phyloP scores from a whole-genome alignment of 805 yeast genomes.

The Candida tammaniensis region DNA sequence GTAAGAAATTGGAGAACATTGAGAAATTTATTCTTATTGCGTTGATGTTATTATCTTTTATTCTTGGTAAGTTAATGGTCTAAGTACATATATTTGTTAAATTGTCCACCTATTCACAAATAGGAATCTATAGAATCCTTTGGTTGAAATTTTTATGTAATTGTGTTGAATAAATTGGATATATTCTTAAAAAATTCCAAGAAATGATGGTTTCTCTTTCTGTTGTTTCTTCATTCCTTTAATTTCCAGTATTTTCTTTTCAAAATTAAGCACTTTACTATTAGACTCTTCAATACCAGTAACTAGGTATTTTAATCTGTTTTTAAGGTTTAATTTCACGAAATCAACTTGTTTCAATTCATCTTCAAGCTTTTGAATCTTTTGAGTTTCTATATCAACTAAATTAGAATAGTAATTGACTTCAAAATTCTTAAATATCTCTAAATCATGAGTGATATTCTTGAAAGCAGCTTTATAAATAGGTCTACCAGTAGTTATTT shows the following conservation, averaged over 20 bases:
- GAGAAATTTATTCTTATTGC: constrained; percentile 39
- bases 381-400: constrained; percentile 56
- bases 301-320: constrained; percentile 64
- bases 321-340: constrained; percentile 50
- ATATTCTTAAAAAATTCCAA: constrained; percentile 11
- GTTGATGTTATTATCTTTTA: constrained; percentile 49
- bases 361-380: constrained; percentile 64
- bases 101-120: too few relatives aligned
- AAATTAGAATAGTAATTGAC: constrained; percentile 53
- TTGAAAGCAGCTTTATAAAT: constrained; percentile 76
- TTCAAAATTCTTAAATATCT: constrained; percentile 60
- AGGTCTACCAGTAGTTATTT: constrained; percentile 80
- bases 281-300: constrained; percentile 65
- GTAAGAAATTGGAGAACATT: constrained; percentile 44
- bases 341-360: constrained; percentile 56
- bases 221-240: constrained; percentile 11
- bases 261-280: constrained; percentile 31
- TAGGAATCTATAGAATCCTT: too few relatives aligned
- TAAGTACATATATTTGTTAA: too few relatives aligned
- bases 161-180: too few relatives aligned
- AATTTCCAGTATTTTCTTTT: constrained; percentile 24
- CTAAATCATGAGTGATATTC: constrained; percentile 55
- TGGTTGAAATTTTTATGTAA: background rate
- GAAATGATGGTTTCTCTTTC: constrained; percentile 7
- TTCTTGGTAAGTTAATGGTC: constrained; percentile 71